Percentiles rank a stretch among this genome's conserved stretches.
phyloP scores from a whole-genome alignment of 768 basidiomycete species.

The Dioszegia crocea region DNA sequence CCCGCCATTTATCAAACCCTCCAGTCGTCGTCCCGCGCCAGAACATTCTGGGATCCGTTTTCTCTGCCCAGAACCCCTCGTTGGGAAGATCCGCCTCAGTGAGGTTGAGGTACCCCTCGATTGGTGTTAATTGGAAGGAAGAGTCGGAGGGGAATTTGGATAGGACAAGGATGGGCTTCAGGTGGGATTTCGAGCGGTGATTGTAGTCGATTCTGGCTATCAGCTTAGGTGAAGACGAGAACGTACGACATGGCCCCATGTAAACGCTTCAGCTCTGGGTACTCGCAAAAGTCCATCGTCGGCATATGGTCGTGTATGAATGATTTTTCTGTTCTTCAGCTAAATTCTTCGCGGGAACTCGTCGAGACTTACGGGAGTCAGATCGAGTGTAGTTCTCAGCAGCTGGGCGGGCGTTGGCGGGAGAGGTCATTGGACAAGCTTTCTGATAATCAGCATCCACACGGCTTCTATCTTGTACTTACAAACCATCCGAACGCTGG shows the following conservation, averaged over 20 bases:
- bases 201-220: conserved; percentile 40
- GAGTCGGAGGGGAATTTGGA: conserved; percentile 47
- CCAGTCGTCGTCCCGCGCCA: conserved; percentile 54
- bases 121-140: conserved; percentile 41
- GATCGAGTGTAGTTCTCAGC: conserved; percentile 41
- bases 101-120: conserved; percentile 46
- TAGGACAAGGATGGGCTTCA: conserved; percentile 44
- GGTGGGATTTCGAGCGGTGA: conserved; percentile 39
- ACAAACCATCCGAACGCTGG: conserved; percentile 47
- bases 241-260: conserved; percentile 47
- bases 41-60: conserved; percentile 50
- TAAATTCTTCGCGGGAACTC: no score
- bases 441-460: conserved; percentile 30
- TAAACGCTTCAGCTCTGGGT: conserved; percentile 42
- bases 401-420: conserved; percentile 39
- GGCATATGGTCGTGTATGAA: conserved; percentile 45
- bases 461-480: no score
- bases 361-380: conserved; percentile 24
- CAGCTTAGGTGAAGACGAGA: not conserved
- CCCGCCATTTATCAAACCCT: conserved; percentile 48
- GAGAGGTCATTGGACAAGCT: conserved; percentile 44
- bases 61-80: conserved; percentile 49
- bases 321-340: conserved; percentile 34
- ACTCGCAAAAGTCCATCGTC: conserved; percentile 48
- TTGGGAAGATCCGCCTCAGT: conserved; percentile 26